These are phyloP conservation scores for Phyllosticta paracitricarpa DNA, from an alignment of 2,329 filamentous ascomycete species.

Conservation along the genomic window DNA sequence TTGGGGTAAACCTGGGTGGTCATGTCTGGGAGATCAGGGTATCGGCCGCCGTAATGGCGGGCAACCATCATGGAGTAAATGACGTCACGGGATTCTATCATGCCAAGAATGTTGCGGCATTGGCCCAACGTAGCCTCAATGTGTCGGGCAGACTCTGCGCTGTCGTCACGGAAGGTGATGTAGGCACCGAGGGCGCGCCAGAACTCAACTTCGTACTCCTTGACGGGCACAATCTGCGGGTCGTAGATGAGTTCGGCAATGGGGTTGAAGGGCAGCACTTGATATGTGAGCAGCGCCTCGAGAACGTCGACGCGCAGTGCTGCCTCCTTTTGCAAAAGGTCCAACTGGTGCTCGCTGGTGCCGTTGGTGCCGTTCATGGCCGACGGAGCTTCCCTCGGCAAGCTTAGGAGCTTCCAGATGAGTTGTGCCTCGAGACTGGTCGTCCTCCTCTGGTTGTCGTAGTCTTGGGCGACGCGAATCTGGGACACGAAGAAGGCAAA, in stretches of 20 bases:
- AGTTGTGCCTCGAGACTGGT: constrained; percentile 49
- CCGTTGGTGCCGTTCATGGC: constrained; percentile 32
- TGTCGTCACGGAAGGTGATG: constrained; percentile 54
- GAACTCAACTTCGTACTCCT: constrained; percentile 56
- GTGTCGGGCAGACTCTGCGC: constrained; percentile 44
- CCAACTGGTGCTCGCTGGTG: constrained; percentile 36
- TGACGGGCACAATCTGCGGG: constrained; percentile 29
- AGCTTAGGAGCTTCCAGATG: constrained; percentile 48
- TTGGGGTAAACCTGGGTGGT: constrained; percentile 17
- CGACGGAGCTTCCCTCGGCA: constrained; percentile 37
- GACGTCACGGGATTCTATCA: constrained; percentile 78
- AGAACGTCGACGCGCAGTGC: constrained; percentile 62
- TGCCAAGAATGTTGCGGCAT: constrained; percentile 63
- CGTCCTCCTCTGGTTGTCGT: constrained; percentile 10
- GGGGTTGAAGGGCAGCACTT: constrained; percentile 50
- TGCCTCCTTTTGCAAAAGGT: constrained; percentile 53
- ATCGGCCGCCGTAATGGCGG: constrained; percentile 59
- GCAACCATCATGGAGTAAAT: constrained; percentile 81
- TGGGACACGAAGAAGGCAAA: constrained; percentile 54
- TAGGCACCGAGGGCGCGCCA: constrained; percentile 73
- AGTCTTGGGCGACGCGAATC: constrained; percentile 6
- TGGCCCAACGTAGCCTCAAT: constrained; percentile 56
- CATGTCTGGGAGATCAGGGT: constrained; percentile 35
- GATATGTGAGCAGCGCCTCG: constrained; percentile 66
- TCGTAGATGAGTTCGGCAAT: constrained; percentile 42